Percentiles rank a stretch among this genome's conserved stretches.
phyloP scores from a whole-genome alignment of 1,139 yeast species.

The Suhomyces panamericanus region DNA sequence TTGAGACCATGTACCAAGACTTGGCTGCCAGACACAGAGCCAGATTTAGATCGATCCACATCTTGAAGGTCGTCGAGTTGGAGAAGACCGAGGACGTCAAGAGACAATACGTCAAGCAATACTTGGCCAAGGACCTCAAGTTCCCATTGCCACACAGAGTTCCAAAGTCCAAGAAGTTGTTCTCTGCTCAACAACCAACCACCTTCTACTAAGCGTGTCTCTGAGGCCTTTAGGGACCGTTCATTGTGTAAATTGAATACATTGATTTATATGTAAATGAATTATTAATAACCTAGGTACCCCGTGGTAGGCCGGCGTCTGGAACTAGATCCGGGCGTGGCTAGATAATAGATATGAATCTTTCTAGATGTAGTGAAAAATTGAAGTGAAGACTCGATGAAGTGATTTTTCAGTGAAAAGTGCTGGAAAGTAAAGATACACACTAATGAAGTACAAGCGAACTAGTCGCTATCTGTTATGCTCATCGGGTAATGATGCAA shows the following conservation, averaged over 20 bases:
- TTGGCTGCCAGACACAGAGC: conserved; percentile 99
- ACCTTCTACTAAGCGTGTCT: conserved; percentile 75
- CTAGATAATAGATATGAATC: not conserved
- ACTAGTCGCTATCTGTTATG: no score
- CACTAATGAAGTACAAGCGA: no score
- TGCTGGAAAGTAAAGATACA: no score
- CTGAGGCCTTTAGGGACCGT: conserved; percentile 7
- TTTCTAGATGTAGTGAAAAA: no score
- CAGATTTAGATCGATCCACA: conserved; percentile 99
- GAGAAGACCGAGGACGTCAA: conserved; percentile 97
- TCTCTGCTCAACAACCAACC: conserved; percentile 91
- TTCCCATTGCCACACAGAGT: conserved; percentile 99
- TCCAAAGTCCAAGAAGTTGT: conserved; percentile 84
- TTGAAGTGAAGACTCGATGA: no score
- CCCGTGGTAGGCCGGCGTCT: not conserved
- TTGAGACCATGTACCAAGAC: conserved; percentile 98
- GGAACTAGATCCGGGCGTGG: not conserved
- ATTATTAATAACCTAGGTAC: conserved; percentile 11
- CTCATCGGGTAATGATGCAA: no score
- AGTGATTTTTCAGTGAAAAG: no score
- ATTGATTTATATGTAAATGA: conserved; percentile 13
- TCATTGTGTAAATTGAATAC: conserved; percentile 13
- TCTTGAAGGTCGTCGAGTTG: conserved; percentile 97
- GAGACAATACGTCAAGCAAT: conserved; percentile 99
- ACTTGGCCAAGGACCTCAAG: conserved; percentile 92